Evolutionary conservation across 148 eudicot genomes (phyloP), one percentile per base, ranked within the genome.

Genomic region (Pouteria glomerata): DNA sequence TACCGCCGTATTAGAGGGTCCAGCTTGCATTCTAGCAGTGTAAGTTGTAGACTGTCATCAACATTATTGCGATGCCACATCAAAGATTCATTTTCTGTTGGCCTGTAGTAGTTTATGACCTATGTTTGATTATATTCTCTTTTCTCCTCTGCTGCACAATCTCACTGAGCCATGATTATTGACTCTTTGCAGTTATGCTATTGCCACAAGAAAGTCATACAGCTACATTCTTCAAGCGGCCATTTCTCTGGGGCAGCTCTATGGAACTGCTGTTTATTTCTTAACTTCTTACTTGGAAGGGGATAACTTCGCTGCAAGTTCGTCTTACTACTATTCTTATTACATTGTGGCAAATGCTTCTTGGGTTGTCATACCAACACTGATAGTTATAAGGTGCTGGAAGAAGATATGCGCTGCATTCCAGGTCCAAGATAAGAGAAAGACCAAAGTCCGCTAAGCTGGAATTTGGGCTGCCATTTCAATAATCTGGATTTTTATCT

Each of bases 21-120:
- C 98, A n/a, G 88, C 88, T 69, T 89, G 86, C 57, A 81, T 93
- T 65, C 76, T 93, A 64, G 92, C 92, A 16, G 85, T 85, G 98
- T 93, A 89, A 80, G 98, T 84, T 50, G 45, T 64, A 37, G 18
- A 26, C 26, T 23, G 24, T 8, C 2, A 57, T 16, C 23, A 39
- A 29, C 45, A 30, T 62, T 47, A 34, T 48, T 59, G 47, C 63
- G 15, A 47, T 72, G 48, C 35, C 34, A 66, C 45, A 48, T 19
- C 10, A 31, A 21, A 21, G 33, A 56, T 44, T 35, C 16, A 13
- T 15, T 12, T 63, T 21, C 13, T 34, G 13, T n/a, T 39, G 45
- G 55, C 26, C 35, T 57, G 23, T 56, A 41, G 12, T 11, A 27
- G 66, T 21, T 23, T 26, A 21, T 21, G 50, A 27, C 12, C n/a